Evolutionary conservation across 1,139 yeast species (phyloP).

Genomic region (Magnusiomyces ingens): DNA sequence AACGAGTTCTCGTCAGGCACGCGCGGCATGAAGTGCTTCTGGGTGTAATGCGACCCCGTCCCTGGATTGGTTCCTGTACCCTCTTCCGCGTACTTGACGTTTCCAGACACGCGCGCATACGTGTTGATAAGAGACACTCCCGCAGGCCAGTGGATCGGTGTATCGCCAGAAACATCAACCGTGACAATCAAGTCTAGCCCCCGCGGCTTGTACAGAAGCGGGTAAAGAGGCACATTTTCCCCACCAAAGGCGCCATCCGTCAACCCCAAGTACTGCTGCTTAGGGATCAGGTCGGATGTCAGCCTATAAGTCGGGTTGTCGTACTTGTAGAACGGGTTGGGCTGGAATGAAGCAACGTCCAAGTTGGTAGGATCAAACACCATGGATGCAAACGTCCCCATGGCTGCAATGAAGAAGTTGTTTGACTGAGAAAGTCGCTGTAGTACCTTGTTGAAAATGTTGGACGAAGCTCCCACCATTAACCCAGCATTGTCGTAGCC

Average conservation of each 20-base stretch:
- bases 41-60: constrained; percentile 1
- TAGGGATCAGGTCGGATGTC: constrained; percentile 23
- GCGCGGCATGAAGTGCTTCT: constrained; percentile 4
- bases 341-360: constrained; percentile 58
- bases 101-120: constrained; percentile 72
- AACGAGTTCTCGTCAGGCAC: constrained; percentile 43
- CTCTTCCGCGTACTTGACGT: constrained; percentile 60
- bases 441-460: constrained; percentile 52
- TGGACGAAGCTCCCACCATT: constrained; percentile 65
- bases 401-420: constrained; percentile 13
- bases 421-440: constrained; percentile 21
- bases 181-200: constrained; percentile 72
- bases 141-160: constrained; percentile 45
- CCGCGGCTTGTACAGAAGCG: constrained; percentile 66
- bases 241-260: constrained; percentile 88
- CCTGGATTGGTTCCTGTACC: constrained; percentile 29
- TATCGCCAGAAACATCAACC: constrained; percentile 83
- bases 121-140: constrained; percentile 62
- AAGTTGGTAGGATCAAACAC: constrained; percentile 32
- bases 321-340: constrained; percentile 57
- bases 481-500: constrained; percentile 73
- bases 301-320: constrained; percentile 5
- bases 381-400: constrained; percentile 8
- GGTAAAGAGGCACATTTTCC: constrained; percentile 73
- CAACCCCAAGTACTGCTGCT: constrained; percentile 46